phyloP scores from a whole-genome alignment of 371 early-diverging fungal species.

The Ecytonucleospora hepatopenaei region DNA sequence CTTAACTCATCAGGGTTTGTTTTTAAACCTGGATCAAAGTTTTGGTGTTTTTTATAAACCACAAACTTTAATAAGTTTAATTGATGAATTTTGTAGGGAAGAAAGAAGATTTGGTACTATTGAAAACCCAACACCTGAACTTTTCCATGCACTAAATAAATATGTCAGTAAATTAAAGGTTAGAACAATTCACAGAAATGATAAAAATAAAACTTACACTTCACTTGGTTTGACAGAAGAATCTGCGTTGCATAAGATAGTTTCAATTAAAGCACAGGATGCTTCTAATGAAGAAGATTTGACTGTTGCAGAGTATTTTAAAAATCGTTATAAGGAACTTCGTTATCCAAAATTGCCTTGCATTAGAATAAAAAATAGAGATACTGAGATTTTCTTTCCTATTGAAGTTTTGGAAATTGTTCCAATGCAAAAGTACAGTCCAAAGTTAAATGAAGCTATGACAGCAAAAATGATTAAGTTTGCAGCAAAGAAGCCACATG shows the following conservation, averaged over 20 bases:
- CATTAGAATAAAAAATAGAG: slow-evolving; percentile 31
- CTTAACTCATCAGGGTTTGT: slow-evolving; percentile 14
- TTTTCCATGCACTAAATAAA: slow-evolving; percentile 20
- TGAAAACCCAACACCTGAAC: slow-evolving; percentile 6
- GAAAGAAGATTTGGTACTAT: neutral
- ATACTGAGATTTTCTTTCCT: slow-evolving; percentile 25
- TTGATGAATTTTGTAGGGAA: neutral
- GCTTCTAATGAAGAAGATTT: slow-evolving; percentile 1
- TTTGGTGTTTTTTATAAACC: slow-evolving; percentile 35
- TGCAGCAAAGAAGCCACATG: slow-evolving; percentile 31
- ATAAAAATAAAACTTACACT: slow-evolving; percentile 17
- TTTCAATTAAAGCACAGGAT: slow-evolving; percentile 15
- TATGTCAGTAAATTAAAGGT: slow-evolving; percentile 23
- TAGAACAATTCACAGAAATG: slow-evolving; percentile 9
- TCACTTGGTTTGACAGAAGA: slow-evolving; percentile 6
- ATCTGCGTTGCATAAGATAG: neutral
- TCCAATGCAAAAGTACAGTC: slow-evolving; percentile 27
- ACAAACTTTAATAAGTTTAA: slow-evolving; percentile 16
- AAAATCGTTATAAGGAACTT: slow-evolving; percentile 22
- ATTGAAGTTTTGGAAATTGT: slow-evolving; percentile 41
- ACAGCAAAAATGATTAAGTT: slow-evolving; percentile 29
- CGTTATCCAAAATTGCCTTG: slow-evolving; percentile 37
- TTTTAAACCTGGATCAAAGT: slow-evolving; percentile 38
- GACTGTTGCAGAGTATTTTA: slow-evolving; percentile 47
- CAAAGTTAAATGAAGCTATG: slow-evolving; percentile 41